A percentile compares a stretch with the other conserved stretches of the same genome.
These are phyloP conservation scores for Scutellaria barbata DNA, from an alignment of 257 asterid genomes.

Conservation along the genomic window DNA sequence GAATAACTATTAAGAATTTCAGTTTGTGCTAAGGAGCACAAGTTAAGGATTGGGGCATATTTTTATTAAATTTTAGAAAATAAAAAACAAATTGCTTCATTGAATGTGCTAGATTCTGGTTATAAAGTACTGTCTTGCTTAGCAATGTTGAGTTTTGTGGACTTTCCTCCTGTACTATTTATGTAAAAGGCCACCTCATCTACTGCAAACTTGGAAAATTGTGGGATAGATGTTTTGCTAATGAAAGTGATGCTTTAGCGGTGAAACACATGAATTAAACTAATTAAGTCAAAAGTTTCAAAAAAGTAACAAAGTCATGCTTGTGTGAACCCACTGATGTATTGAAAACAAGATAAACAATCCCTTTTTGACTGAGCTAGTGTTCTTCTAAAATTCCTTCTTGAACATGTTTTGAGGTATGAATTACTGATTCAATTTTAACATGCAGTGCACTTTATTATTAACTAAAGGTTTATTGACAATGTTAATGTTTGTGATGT, in stretches of 20 bases:
- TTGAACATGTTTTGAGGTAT: not conserved
- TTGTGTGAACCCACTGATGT: slow-evolving; percentile 2
- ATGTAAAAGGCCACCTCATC: not conserved
- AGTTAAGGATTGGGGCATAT: not conserved
- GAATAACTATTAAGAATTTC: not conserved
- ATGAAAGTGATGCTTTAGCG: no score
- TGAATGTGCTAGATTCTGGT: not conserved
- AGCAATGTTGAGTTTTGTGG: not conserved
- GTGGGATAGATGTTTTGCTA: no score
- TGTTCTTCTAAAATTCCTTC: slow-evolving; percentile 1
- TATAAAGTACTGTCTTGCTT: not conserved
- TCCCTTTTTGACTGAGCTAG: not conserved
- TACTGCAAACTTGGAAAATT: not conserved
- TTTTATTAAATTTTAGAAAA: not conserved
- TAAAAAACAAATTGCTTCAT: not conserved
- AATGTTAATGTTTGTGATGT: slow-evolving; percentile 29
- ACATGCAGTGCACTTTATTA: slow-evolving; percentile 13
- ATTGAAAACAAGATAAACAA: not conserved
- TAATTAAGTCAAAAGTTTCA: no score
- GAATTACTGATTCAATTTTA: not conserved
- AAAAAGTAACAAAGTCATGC: not conserved
- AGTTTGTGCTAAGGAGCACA: not conserved
- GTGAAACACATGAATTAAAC: no score
- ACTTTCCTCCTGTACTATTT: not conserved
- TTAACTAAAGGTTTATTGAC: slow-evolving; percentile 18